Evolutionary conservation across 305 asterid species (phyloP), one percentile per base, ranked within the genome.

Genomic region (Solanum hybrid): DNA sequence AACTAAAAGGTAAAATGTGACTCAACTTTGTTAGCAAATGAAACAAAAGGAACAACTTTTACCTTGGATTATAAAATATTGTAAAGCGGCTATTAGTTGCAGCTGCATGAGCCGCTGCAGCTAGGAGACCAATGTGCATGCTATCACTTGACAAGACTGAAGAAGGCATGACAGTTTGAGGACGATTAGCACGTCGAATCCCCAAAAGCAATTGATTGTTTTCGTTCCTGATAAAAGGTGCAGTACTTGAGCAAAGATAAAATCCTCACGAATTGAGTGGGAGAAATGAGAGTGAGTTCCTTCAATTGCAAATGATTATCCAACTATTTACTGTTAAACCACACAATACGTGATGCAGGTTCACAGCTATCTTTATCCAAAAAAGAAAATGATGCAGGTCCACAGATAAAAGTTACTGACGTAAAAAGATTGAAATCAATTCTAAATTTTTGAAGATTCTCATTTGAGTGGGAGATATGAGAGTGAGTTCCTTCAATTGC

Each of bases 81-180:
- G 98, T 96, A 93, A 97, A 97, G 88, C 99, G 99, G 89, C 98
- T 97, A 92, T 94, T 97, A 29, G 99, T 97, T 9, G 98, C 96
- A 9, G 97, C 98, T 39, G 99, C 99, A 94, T 97, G 99, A 89
- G 99, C 98, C 51, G 99, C 98, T 29, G 98, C 98, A 89, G 99
- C 99, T 90, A 97, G 99, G 92, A 97, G 98, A 89, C 99, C 99
- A 51, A 97, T 96, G 94, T 97, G 99, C 98, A 96, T 97, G 94
- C 99, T 97, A 91, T 97, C 99, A 89, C 99, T 97, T 29, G 99
- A 97, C 89, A 97, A 92, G 92, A 97, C 98, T 5, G 99, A 97
- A 31, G 99, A 96, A 78, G 99, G 99, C 99, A 97, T 95, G 84
- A 95, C 95, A 40, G 98, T 94, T 91, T 96, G 99, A 82, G 99